These are phyloP conservation scores for Euphorbia lathyris DNA, from an alignment of 345 rosid genomes.

Conservation along the genomic window DNA sequence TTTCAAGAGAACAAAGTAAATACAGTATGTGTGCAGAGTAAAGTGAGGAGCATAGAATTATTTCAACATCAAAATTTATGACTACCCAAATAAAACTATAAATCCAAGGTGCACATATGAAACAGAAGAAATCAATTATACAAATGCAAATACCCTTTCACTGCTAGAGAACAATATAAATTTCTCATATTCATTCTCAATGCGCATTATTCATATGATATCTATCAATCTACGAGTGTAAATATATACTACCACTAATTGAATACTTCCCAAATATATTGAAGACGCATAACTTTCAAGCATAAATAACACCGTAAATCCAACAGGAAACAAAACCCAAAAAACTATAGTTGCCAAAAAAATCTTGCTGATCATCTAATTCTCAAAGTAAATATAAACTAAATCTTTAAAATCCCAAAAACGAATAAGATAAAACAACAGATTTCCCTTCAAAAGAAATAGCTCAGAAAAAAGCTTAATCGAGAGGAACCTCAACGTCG, in stretches of 20 bases:
- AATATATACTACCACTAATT: neutral
- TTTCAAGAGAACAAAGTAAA: no score
- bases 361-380: neutral
- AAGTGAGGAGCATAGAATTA: no score
- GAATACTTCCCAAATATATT: neutral
- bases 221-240: neutral
- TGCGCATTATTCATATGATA: neutral
- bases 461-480: constrained; percentile 8
- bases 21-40: no score
- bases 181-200: neutral
- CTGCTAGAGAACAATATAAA: neutral
- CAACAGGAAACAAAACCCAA: neutral
- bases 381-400: neutral
- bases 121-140: neutral
- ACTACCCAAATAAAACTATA: no score
- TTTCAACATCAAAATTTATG: no score
- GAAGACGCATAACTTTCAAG: neutral
- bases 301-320: neutral
- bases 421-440: neutral
- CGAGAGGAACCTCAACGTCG: constrained; percentile 19
- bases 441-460: neutral
- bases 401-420: neutral
- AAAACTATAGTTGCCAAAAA: neutral
- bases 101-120: no score
- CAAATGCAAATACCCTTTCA: neutral